Percentiles rank a stretch among this genome's conserved stretches.
Evolutionary conservation across 1,284 basidiomycete genomes (phyloP).

Genomic region (Fomes fomentarius): DNA sequence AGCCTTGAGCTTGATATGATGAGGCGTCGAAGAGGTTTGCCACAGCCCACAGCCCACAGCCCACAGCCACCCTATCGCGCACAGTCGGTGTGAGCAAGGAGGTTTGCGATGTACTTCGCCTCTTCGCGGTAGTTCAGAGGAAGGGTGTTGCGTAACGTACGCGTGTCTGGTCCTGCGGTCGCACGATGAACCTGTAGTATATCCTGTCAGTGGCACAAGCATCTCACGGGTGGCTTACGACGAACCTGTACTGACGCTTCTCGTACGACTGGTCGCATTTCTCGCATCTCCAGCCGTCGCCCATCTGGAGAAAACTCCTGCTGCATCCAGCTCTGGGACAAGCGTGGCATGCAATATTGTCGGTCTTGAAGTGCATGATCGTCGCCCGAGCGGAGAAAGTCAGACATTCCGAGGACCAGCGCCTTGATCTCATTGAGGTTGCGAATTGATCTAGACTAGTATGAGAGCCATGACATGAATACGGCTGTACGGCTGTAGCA

Average conservation of each 20-base stretch:
- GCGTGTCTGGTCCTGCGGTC: conserved; percentile 68
- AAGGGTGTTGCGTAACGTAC: conserved; percentile 83
- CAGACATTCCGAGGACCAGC: conserved; percentile 74
- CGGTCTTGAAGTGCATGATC: conserved; percentile 87
- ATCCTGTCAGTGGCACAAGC: not conserved
- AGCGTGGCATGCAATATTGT: conserved; percentile 89
- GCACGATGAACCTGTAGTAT: conserved; percentile 76
- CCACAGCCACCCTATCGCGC: conserved; percentile 9
- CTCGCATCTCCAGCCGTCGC: conserved; percentile 87
- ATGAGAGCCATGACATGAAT: not conserved
- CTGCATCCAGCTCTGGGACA: conserved; percentile 85
- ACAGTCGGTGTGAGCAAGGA: conserved; percentile 32
- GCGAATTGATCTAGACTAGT: conserved; percentile 63
- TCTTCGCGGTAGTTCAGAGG: conserved; percentile 77
- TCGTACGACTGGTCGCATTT: conserved; percentile 85
- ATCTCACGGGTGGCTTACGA: conserved; percentile 4
- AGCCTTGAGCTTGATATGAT: too few species aligned
- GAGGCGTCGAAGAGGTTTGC: not conserved
- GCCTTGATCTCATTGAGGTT: conserved; percentile 86
- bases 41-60: too few species aligned
- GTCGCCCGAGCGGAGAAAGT: conserved; percentile 87
- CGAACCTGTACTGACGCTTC: conserved; percentile 83
- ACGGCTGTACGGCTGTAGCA: too few species aligned
- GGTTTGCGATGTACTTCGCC: conserved; percentile 59
- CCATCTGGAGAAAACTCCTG: conserved; percentile 87